phyloP scores from a whole-genome alignment of 768 basidiomycete species.

The Sporobolomyces roseus region DNA sequence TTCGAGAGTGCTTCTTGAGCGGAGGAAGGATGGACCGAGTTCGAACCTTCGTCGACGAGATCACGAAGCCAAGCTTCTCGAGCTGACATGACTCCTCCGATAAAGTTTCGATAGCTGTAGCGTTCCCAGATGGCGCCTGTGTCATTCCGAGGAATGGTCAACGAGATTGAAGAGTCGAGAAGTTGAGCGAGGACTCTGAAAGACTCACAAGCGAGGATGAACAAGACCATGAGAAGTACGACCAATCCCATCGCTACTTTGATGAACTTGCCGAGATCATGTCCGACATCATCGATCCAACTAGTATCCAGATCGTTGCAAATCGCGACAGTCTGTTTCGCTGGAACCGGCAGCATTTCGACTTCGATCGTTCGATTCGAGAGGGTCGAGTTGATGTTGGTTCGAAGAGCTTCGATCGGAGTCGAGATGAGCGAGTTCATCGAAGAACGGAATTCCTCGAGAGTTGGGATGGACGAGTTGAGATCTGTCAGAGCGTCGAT shows the following conservation, averaged over 20 bases:
- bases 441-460: constrained; percentile 68
- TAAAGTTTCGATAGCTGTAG: constrained; percentile 78
- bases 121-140: constrained; percentile 71
- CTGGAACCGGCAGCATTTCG: constrained; percentile 70
- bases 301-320: constrained; percentile 75
- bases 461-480: constrained; percentile 73
- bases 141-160: neutral
- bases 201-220: constrained; percentile 57
- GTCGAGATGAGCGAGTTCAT: constrained; percentile 58
- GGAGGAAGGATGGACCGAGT: neutral
- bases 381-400: constrained; percentile 84
- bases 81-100: constrained; percentile 62
- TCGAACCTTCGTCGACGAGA: constrained; percentile 55
- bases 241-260: constrained; percentile 75
- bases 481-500: constrained; percentile 67
- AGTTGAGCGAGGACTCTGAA: neutral
- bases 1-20: constrained; percentile 20
- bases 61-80: constrained; percentile 69
- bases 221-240: constrained; percentile 64
- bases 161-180: neutral
- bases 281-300: constrained; percentile 77
- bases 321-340: constrained; percentile 64
- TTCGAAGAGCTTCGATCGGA: constrained; percentile 81
- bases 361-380: constrained; percentile 60
- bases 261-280: constrained; percentile 70